Conservation (phyloP, 2,329 filamentous ascomycete species). For the Fusarium albosuccineum region DNA sequence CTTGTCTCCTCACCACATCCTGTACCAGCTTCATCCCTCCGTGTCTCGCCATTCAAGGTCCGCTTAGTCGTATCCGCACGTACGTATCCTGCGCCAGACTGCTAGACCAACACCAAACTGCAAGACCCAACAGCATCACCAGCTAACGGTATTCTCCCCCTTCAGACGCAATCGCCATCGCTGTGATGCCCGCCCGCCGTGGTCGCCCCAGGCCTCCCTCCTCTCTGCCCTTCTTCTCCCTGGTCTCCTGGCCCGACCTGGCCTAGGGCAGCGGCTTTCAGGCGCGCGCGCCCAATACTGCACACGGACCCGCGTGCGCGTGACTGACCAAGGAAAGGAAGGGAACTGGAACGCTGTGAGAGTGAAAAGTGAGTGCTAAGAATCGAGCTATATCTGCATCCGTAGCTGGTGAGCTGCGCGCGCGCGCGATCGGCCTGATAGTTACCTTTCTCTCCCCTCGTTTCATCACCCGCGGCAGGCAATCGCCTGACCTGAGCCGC, state of each 20-base stretch:
- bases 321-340: constrained; percentile 1
- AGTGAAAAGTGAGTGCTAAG: neutral
- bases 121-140: neutral
- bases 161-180: constrained; percentile 6
- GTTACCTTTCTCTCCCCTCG: constrained; percentile 16
- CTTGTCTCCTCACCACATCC: neutral
- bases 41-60: constrained; percentile 15
- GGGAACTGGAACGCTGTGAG: constrained; percentile 15
- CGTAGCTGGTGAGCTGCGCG: constrained; percentile 10
- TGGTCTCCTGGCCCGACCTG: constrained; percentile 13
- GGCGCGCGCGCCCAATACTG: constrained; percentile 3
- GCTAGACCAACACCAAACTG: constrained; percentile 6
- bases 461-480: constrained; percentile 29
- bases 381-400: constrained; percentile 7
- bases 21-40: constrained; percentile 8
- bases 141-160: neutral
- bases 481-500: constrained; percentile 32
- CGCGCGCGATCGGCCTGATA: constrained; percentile 10
- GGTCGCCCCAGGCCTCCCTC: constrained; percentile 10
- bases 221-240: constrained; percentile 1
- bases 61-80: constrained; percentile 7
- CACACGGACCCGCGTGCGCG: constrained; percentile 7
- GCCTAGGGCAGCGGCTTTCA: constrained; percentile 6
- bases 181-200: constrained; percentile 21
- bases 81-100: neutral